Evolutionary conservation across 1,284 basidiomycete species (phyloP).

Genomic region (Acaromyces ingoldii): DNA sequence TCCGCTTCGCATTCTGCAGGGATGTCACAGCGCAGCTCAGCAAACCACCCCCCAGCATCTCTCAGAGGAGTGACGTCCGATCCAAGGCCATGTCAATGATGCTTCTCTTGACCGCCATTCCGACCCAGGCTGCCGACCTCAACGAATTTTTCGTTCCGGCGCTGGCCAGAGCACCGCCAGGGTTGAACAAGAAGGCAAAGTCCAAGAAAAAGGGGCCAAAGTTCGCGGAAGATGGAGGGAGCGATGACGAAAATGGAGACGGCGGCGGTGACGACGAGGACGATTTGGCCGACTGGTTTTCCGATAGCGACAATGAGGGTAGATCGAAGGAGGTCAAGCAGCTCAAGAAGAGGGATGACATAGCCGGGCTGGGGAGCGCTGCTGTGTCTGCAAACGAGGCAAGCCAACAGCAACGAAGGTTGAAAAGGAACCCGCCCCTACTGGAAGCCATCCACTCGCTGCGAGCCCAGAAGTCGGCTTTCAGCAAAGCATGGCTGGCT

Average conservation of each 20-base stretch:
- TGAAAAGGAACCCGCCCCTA: constrained; percentile 39
- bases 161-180: constrained; percentile 52
- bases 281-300: constrained; percentile 56
- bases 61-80: constrained; percentile 43
- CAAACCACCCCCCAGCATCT: background rate
- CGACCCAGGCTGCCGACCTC: constrained; percentile 67
- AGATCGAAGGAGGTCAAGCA: constrained; percentile 23
- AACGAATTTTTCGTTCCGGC: constrained; percentile 69
- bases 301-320: constrained; percentile 47
- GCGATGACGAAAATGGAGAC: constrained; percentile 51
- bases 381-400: constrained; percentile 12
- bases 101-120: constrained; percentile 74
- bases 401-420: constrained; percentile 28
- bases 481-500: constrained; percentile 70
- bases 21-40: constrained; percentile 58
- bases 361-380: constrained; percentile 16
- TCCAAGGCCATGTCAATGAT: constrained; percentile 71
- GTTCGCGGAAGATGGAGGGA: constrained; percentile 52
- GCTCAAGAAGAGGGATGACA: constrained; percentile 4
- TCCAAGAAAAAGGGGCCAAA: constrained; percentile 22
- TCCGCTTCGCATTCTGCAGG: constrained; percentile 87
- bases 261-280: constrained; percentile 51
- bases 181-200: constrained; percentile 25
- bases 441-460: constrained; percentile 61
- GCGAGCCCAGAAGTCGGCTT: constrained; percentile 68